A percentile compares a stretch with the other conserved stretches of the same genome.
Conservation (phyloP, 208 protist genomes). For the Crithidia acanthocephali region DNA sequence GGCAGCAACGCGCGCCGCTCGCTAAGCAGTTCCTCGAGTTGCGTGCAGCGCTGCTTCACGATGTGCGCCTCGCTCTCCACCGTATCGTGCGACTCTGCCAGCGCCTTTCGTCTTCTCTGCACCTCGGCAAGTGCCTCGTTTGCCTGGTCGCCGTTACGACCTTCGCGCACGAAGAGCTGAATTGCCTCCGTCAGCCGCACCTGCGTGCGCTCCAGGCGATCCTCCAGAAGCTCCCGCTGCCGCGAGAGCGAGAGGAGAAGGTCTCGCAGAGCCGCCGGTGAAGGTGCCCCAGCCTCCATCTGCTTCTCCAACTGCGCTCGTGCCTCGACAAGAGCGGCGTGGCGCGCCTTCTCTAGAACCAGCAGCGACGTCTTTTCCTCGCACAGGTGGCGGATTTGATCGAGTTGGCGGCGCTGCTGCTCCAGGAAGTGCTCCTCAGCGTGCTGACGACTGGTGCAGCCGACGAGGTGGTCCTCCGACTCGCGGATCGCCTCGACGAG, state of each 20-base stretch:
- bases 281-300: constrained; percentile 11
- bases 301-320: constrained; percentile 31
- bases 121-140: constrained; percentile 26
- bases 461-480: not conserved
- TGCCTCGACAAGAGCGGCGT: constrained; percentile 30
- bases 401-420: constrained; percentile 26
- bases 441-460: constrained; percentile 9
- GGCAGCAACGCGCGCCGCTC: constrained; percentile 25
- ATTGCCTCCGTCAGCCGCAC: constrained; percentile 32
- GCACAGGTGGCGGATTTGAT: constrained; percentile 16
- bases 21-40: constrained; percentile 24
- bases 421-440: constrained; percentile 28
- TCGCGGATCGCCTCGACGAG: constrained; percentile 10
- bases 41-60: constrained; percentile 23
- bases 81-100: constrained; percentile 20
- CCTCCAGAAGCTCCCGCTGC: constrained; percentile 39
- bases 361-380: constrained; percentile 37
- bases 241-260: constrained; percentile 33
- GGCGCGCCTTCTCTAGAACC: constrained; percentile 28
- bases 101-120: constrained; percentile 14
- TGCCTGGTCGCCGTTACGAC: constrained; percentile 35
- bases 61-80: constrained; percentile 22
- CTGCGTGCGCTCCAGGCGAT: constrained; percentile 41
- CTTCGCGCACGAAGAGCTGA: constrained; percentile 43
- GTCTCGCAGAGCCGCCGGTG: constrained; percentile 31